phyloP scores from a whole-genome alignment of 1,139 yeast genomes.

The Groenewaldozyma sp. region DNA sequence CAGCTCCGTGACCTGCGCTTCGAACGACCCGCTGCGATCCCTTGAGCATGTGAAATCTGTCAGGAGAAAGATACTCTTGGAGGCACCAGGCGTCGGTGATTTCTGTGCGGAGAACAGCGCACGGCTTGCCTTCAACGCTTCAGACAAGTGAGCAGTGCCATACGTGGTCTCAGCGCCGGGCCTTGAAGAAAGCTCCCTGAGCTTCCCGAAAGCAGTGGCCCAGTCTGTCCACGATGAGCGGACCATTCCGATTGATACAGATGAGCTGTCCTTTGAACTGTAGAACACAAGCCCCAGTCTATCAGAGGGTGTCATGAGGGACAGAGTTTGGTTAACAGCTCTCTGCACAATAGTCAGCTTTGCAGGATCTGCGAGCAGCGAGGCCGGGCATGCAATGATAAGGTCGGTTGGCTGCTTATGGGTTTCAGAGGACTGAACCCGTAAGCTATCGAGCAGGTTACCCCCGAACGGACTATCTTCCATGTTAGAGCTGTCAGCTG shows the following conservation, averaged over 20 bases:
- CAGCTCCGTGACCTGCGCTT: constrained; percentile 6
- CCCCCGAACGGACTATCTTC: background rate
- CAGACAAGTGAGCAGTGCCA: constrained; percentile 6
- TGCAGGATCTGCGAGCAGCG: constrained; percentile 11
- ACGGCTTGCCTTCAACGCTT: constrained; percentile 8
- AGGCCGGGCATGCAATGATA: constrained; percentile 15
- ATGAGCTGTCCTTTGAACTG: constrained; percentile 8
- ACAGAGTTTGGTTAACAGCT: constrained; percentile 10
- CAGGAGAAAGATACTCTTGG: constrained; percentile 5
- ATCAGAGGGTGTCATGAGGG: constrained; percentile 16
- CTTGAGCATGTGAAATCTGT: background rate
- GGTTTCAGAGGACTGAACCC: constrained; percentile 2
- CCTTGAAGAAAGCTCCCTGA: constrained; percentile 6
- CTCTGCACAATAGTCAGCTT: constrained; percentile 13
- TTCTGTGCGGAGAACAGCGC: constrained; percentile 7
- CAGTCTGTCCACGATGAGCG: constrained; percentile 12
- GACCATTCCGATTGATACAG: constrained; percentile 7
- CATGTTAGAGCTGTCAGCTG: background rate
- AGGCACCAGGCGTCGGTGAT: constrained; percentile 4
- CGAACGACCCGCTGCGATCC: background rate
- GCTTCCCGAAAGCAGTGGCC: constrained; percentile 3
- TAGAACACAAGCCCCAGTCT: constrained; percentile 17
- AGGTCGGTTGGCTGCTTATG: constrained; percentile 14
- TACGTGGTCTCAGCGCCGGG: constrained; percentile 4
- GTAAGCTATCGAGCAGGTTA: background rate